Base-by-base conservation (phyloP, 495 filamentous ascomycete genomes). In the Lophiotrema nucula region DNA sequence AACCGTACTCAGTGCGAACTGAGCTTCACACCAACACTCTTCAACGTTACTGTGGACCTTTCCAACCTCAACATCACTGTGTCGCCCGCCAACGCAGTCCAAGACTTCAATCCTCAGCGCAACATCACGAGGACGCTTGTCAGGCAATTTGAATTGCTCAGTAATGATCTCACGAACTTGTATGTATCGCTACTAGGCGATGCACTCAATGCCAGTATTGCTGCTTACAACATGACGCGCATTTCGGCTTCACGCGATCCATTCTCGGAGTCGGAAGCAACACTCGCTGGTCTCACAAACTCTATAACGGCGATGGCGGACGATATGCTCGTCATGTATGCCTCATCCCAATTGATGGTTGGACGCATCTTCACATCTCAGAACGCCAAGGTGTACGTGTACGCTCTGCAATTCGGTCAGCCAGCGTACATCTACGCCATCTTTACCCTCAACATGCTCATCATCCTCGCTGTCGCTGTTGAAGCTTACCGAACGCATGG, bases 291-390 rank as follows among this genome's bases (percentile, higher is more conserved):
- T 24, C 42, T 76, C 5, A 60, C 56, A n/a, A 69, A 75, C 18
- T 62, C 68, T 2, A 25, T 75, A 16, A 58, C 45, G 0, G 68
- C 71, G 0, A 64, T 73, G 47, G 41, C 67, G 3, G 74, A 76
- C 48, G 68, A 74, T 25, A 72, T 67, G 31, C 58, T 75, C 2
- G 53, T 67, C 15, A 66, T 55, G 0, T 73, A 69, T 41, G 59
- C 67, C 8, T 60, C 49, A 4, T 73, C 72, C 1, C 72, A 75
- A 37, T 46, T 75, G 43, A 67, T 73, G 51, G 62, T 75, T 13
- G 60, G 47, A 10, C 26, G 60, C 19, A 31, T 60, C 12, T 67
- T 33, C 4, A 52, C 27, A 13, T 10, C 41, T 15, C 47, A 43
- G 24, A 41, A 33, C 6, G 66, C 59, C 0, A 12, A 13, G 1